Evolutionary conservation across 2,329 filamentous ascomycete genomes (phyloP).

Genomic region (Ophiosphaerella narmari): DNA sequence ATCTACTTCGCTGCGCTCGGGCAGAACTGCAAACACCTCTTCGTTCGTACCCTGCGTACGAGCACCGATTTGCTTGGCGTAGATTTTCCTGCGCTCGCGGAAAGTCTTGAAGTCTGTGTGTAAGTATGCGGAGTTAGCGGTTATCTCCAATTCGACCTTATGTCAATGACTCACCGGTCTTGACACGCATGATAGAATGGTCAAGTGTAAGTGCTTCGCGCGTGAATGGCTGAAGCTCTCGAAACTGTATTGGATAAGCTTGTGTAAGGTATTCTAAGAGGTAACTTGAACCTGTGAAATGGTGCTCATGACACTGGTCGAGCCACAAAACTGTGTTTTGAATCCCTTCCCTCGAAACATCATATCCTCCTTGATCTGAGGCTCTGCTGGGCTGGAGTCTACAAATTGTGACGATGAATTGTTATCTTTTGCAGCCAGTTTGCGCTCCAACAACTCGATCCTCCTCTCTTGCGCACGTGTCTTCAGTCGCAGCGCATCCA

Average conservation of each 20-base stretch:
- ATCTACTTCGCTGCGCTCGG: constrained; percentile 47
- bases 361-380: constrained; percentile 40
- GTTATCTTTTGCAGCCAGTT: constrained; percentile 28
- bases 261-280: neutral
- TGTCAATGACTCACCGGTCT: constrained; percentile 5
- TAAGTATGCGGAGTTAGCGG: neutral
- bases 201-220: constrained; percentile 35
- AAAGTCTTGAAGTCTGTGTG: constrained; percentile 38
- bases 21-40: constrained; percentile 45
- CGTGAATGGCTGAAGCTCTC: constrained; percentile 43
- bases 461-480: constrained; percentile 37
- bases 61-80: constrained; percentile 25
- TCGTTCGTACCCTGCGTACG: constrained; percentile 27
- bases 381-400: constrained; percentile 17
- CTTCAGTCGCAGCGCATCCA: constrained; percentile 33
- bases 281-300: constrained; percentile 28
- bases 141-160: too few relatives aligned
- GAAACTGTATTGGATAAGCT: constrained; percentile 34
- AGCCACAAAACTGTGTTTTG: constrained; percentile 53
- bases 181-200: constrained; percentile 34
- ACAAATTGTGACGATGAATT: constrained; percentile 21
- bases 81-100: constrained; percentile 33
- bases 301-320: constrained; percentile 46
- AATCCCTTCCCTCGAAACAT: constrained; percentile 51
- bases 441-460: constrained; percentile 38